Base-by-base conservation (phyloP, 345 rosid genomes). In the Ceriops decandra region DNA sequence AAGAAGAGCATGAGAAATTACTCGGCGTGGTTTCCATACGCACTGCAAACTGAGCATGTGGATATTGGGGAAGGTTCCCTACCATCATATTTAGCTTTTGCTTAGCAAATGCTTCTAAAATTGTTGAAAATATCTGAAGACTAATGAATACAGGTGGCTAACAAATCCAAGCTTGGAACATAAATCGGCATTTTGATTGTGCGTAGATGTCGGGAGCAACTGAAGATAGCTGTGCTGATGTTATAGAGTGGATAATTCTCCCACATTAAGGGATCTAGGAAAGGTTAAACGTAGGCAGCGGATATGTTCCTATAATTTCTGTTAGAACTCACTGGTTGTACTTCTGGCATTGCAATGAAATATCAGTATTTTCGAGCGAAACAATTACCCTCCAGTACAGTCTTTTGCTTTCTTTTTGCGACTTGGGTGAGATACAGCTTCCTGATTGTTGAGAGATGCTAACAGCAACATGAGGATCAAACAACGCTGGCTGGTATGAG, bases 1-100 rank as follows among this genome's bases (percentile, higher is more conserved):
- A 86, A 85, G 99, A 91, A 79, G 99, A 90, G 79, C 90, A 84
- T 68, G 89, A 84, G 78, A 87, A 87, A 82, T 88, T 87, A 67
- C 68, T 89, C 76, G 86, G 82, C 67, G 97, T 95, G 73, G 80
- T 86, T 32, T 75, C 88, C 16, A 79, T 72, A 31, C 97, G 89
- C 49, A 83, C 93, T 72, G 77, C 90, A 56, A 90, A 88, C 63
- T 83, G 96, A 7, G 38, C 79, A 49, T 5, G 19, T 3, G 67
- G 60, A 64, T 47, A 31, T 62, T 42, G 36, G 60, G 30, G 6
- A 73, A 64, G 32, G 57, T 51, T 21, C 21, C 46, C 47, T 28
- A 15, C 30, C 47, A 11, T 10, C 27, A 11, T 51, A 19, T 9
- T 17, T 22, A 47, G 8, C 13, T 59, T 62, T 24, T 4, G 57